These are phyloP conservation scores for Lodderomyces elongisporus DNA, from an alignment of 1,139 yeast species.

Conservation along the genomic window DNA sequence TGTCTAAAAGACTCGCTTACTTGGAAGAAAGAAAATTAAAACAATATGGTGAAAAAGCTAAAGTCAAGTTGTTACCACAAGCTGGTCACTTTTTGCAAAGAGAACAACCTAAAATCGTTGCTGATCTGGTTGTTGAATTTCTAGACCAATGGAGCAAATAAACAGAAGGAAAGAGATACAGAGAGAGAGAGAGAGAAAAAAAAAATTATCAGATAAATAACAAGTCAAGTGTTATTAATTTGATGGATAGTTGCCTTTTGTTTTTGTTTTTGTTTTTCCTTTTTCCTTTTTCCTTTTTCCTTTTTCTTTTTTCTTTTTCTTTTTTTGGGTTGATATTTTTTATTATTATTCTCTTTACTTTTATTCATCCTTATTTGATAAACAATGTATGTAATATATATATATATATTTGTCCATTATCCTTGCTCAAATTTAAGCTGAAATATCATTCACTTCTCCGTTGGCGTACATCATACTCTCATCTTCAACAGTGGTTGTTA, in stretches of 20 bases:
- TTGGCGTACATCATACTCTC: conserved; percentile 28
- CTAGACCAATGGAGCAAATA: conserved; percentile 11
- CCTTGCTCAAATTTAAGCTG: not conserved
- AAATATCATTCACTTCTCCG: conserved; percentile 39
- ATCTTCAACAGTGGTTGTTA: conserved; percentile 12
- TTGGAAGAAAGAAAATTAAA: conserved; percentile 22
- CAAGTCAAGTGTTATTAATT: too few species aligned
- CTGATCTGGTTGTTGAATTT: conserved; percentile 26
- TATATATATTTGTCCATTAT: too few species aligned
- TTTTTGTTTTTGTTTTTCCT: too few species aligned
- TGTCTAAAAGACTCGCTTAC: conserved; percentile 26
- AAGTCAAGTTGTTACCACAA: conserved; percentile 26
- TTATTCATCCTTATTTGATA: too few species aligned
- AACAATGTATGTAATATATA: too few species aligned
- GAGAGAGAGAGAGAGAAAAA: not conserved
- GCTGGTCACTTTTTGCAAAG: conserved; percentile 43
- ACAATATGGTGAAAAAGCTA: conserved; percentile 16
- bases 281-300: too few species aligned
- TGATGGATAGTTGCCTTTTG: too few species aligned
- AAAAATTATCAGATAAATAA: not conserved
- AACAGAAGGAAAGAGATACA: not conserved
- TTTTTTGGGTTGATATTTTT: too few species aligned
- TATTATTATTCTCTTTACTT: too few species aligned
- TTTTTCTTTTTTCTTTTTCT: too few species aligned
- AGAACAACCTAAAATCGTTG: conserved; percentile 33